Evolutionary conservation across 2,329 filamentous ascomycete genomes (phyloP), one percentile per base, ranked within the genome.

Genomic region (Arthrobotrys musiformis): DNA sequence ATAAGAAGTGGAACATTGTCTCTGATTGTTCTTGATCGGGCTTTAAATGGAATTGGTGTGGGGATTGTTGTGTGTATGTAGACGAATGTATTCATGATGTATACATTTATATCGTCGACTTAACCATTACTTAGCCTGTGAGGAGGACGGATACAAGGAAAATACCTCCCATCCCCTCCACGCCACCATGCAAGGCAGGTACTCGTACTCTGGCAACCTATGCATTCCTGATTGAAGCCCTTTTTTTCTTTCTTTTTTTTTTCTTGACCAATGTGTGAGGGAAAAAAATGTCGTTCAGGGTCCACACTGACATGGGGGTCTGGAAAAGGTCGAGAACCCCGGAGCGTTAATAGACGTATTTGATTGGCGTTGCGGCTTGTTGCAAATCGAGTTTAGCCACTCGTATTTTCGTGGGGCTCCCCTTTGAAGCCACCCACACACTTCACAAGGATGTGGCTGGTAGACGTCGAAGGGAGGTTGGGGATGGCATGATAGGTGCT

Each of bases 331-430:
- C 11, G 37, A 60, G 22, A 44, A 37, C 44, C 15, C 48, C 11
- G n/a, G n/a, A n/a, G n/a, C n/a, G n/a, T n/a, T n/a, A n/a, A n/a
- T 13, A 37, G 28, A 48, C 33, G 22, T 66, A 66, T 66, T 70
- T 61, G 66, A 70, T 54, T 40, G 42, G 46, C 54, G 73, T 77
- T 77, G 73, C 60, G n/a, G 37, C 50, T 70, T 70, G 73, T 77
- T 77, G 73, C 73, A 77, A 77, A 77, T 77, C 73, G 66, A 70
- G 73, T 77, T 77, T 77, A 77, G 73, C 73, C 73, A 77, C 70
- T 60, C 50, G n/a, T 17, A 17, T 40, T 64, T 66, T 61, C 66
- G 52, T 40, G 58, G 68, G n/a, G n/a, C n/a, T n/a, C n/a, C n/a
- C n/a, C n/a, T n/a, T 37, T 24, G 42, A 73, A 62, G 69, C 69